These are phyloP conservation scores for Aspergillus puulaauensis DNA, from an alignment of 2,329 filamentous ascomycete species.

Conservation along the genomic window DNA sequence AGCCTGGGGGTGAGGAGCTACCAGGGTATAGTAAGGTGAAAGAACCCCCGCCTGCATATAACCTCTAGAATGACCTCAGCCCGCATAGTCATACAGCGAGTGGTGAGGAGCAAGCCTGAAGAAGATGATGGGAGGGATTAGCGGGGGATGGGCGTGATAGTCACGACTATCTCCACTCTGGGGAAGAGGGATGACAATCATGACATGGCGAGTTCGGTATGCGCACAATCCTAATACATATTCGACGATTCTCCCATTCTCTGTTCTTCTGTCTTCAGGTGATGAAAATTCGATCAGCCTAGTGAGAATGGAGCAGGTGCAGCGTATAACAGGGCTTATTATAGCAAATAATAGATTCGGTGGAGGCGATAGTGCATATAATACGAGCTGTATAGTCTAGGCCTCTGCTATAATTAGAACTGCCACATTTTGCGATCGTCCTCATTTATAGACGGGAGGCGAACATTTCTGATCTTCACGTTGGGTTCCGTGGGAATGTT, in stretches of 20 bases:
- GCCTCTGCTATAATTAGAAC: conserved; percentile 3
- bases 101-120: too few relatives aligned
- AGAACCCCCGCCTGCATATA: neutral
- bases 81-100: neutral
- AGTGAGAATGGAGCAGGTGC: neutral
- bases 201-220: neutral
- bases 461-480: neutral
- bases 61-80: neutral
- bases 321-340: neutral
- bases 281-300: neutral
- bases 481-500: neutral
- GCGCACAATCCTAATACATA: neutral
- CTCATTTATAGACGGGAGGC: neutral
- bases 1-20: neutral
- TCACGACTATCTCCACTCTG: neutral
- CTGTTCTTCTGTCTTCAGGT: neutral
- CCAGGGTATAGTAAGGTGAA: neutral
- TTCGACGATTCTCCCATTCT: neutral
- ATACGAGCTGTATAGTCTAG: conserved; percentile 2
- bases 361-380: neutral
- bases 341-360: neutral
- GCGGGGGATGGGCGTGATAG: neutral
- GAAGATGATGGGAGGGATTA: neutral
- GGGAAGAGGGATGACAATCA: neutral
- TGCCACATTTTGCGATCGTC: neutral